phyloP scores from a whole-genome alignment of 2,329 filamentous ascomycete species.

The Nemania abortiva region DNA sequence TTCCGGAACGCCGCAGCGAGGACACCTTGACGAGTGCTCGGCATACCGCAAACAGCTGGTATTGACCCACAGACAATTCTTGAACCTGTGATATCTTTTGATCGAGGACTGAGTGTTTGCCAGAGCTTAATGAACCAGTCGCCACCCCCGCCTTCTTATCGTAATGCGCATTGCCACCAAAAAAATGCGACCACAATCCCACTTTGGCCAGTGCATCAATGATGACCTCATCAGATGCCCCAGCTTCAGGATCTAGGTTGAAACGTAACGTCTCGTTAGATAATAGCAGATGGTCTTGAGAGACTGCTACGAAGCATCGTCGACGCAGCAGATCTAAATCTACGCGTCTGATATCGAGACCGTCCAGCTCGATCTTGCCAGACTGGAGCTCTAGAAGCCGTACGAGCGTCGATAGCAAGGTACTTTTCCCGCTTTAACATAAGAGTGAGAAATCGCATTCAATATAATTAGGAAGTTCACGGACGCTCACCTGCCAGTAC shows the following conservation, averaged over 20 bases:
- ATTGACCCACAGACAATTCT: slow-evolving; percentile 51
- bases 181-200: slow-evolving; percentile 17
- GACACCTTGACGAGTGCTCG: slow-evolving; percentile 48
- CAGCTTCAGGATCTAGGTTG: slow-evolving; percentile 48
- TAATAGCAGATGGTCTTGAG: slow-evolving; percentile 50
- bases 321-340: slow-evolving; percentile 44
- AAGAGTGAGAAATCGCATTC: background rate
- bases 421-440: slow-evolving; percentile 55
- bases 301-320: slow-evolving; percentile 50
- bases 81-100: slow-evolving; percentile 44
- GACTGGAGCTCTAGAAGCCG: slow-evolving; percentile 46
- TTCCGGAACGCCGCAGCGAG: slow-evolving; percentile 22
- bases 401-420: slow-evolving; percentile 38
- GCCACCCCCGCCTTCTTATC: background rate
- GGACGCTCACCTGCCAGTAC: slow-evolving; percentile 60
- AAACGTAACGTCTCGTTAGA: slow-evolving; percentile 48
- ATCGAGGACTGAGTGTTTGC: slow-evolving; percentile 44
- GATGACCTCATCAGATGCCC: slow-evolving; percentile 40
- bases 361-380: slow-evolving; percentile 49
- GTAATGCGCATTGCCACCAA: background rate
- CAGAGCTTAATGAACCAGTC: background rate
- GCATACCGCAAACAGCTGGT: slow-evolving; percentile 52
- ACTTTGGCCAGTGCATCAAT: slow-evolving; percentile 23
- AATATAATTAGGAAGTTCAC: background rate
- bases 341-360: slow-evolving; percentile 46